A percentile compares a stretch with the other conserved stretches of the same genome.
Evolutionary conservation across 169 alveolate genomes (phyloP).

Genomic region (Plasmodium gallinaceum): DNA sequence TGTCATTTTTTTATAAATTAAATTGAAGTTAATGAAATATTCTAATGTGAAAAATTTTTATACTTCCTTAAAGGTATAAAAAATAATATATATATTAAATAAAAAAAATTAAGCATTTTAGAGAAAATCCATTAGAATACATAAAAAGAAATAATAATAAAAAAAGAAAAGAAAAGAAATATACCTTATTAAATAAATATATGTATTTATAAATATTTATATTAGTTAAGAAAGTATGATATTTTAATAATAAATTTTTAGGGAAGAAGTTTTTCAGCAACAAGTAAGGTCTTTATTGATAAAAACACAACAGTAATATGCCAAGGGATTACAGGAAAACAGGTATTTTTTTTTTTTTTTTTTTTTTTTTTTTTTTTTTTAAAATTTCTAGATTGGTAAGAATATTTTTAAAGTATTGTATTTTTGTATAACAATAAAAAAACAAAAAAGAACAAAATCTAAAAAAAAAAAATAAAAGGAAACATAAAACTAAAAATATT

Average conservation of each 20-base stretch:
- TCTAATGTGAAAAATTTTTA: constrained; percentile 13
- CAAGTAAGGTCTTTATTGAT: constrained; percentile 91
- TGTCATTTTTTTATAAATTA: constrained; percentile 1
- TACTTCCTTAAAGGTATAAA: constrained; percentile 12
- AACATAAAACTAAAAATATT: not conserved
- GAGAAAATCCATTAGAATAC: not conserved
- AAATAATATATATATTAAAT: constrained; percentile 1
- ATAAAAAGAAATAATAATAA: not conserved
- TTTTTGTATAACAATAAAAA: not conserved
- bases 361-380: constrained; percentile 9
- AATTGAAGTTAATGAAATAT: constrained; percentile 15
- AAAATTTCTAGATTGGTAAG: not conserved
- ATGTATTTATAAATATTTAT: not conserved
- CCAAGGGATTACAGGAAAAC: constrained; percentile 95
- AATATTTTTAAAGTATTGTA: not conserved
- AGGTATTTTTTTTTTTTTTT: constrained; percentile 79
- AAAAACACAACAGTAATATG: constrained; percentile 92
- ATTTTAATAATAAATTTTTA: constrained; percentile 12
- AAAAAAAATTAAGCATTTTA: not conserved
- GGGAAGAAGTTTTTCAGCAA: constrained; percentile 78
- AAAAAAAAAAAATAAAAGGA: not conserved
- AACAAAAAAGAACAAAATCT: not conserved
- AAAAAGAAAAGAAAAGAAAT: not conserved
- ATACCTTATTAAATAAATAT: not conserved
- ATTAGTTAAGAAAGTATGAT: not conserved